Conservation (phyloP, 2,329 filamentous ascomycete species). For the Scedosporium apiospermum region DNA sequence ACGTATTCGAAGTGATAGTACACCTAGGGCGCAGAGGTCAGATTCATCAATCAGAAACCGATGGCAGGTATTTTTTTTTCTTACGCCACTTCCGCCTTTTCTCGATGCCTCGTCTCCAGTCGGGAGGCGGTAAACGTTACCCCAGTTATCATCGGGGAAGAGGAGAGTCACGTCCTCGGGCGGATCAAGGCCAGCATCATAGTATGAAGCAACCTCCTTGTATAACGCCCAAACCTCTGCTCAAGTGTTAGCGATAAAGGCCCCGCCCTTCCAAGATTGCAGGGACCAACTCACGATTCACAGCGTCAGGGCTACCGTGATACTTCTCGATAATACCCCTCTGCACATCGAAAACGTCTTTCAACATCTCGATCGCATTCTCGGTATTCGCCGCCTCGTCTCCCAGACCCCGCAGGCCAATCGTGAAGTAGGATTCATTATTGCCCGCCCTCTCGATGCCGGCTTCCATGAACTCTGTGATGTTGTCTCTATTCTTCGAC, state of each 20-base stretch:
- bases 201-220: slow-evolving; percentile 52
- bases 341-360: slow-evolving; percentile 8
- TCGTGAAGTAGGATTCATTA: slow-evolving; percentile 50
- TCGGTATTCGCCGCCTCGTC: slow-evolving; percentile 28
- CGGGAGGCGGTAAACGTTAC: slow-evolving; percentile 46
- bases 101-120: slow-evolving; percentile 41
- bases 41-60: neutral
- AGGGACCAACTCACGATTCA: slow-evolving; percentile 2
- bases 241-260: neutral
- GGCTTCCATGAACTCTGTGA: slow-evolving; percentile 46
- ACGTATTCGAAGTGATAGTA: slow-evolving; percentile 53
- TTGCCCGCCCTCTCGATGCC: slow-evolving; percentile 44
- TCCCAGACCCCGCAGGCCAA: slow-evolving; percentile 49
- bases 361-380: slow-evolving; percentile 4
- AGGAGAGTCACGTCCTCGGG: slow-evolving; percentile 51
- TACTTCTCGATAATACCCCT: slow-evolving; percentile 8
- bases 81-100: slow-evolving; percentile 46
- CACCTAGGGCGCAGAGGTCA: slow-evolving; percentile 15
- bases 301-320: slow-evolving; percentile 7
- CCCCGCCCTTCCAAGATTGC: neutral
- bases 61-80: neutral
- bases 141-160: slow-evolving; percentile 53
- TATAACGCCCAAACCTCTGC: slow-evolving; percentile 54
- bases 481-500: slow-evolving; percentile 43
- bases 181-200: slow-evolving; percentile 40